A percentile compares a stretch with the other conserved stretches of the same genome.
Conservation (phyloP, 306 rosid species). For the Ceratonia siliqua region DNA sequence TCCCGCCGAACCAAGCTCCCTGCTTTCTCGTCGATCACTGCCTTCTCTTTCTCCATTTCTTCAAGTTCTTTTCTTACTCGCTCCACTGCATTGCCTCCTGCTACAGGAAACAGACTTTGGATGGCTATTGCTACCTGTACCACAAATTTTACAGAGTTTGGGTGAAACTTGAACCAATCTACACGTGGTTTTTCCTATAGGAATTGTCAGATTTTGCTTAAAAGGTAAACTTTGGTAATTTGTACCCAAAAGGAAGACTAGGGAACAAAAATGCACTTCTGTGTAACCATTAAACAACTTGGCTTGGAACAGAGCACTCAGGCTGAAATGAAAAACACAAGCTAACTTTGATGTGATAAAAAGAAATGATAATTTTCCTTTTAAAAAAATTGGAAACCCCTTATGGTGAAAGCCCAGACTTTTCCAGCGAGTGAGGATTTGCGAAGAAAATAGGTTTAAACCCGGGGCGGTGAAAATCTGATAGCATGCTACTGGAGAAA, state of each 20-base stretch:
- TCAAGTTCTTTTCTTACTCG: conserved; percentile 50
- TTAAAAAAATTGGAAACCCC: not conserved
- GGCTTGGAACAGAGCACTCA: not conserved
- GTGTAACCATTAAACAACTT: not conserved
- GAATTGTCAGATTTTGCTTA: conserved; percentile 30
- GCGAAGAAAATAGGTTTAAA: no score
- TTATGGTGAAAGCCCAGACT: not conserved
- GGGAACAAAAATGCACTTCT: conserved; percentile 1
- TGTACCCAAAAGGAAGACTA: conserved; percentile 5
- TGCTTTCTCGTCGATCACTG: conserved; percentile 51
- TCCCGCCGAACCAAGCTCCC: conserved; percentile 60
- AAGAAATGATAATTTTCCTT: not conserved
- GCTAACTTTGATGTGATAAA: not conserved
- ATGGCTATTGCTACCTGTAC: conserved; percentile 61
- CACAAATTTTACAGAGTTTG: conserved; percentile 47
- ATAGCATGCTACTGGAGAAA: no score
- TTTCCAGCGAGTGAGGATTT: not conserved
- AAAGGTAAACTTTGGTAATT: not conserved
- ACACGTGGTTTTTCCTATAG: conserved; percentile 24
- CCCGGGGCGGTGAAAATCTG: no score
- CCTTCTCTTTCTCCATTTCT: conserved; percentile 60
- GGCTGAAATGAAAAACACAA: not conserved
- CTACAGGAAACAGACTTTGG: conserved; percentile 36
- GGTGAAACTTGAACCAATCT: conserved; percentile 46
- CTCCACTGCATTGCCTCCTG: conserved; percentile 38